Evolutionary conservation across 2,329 filamentous ascomycete genomes (phyloP).

Genomic region (Trichoderma arundinaceum): DNA sequence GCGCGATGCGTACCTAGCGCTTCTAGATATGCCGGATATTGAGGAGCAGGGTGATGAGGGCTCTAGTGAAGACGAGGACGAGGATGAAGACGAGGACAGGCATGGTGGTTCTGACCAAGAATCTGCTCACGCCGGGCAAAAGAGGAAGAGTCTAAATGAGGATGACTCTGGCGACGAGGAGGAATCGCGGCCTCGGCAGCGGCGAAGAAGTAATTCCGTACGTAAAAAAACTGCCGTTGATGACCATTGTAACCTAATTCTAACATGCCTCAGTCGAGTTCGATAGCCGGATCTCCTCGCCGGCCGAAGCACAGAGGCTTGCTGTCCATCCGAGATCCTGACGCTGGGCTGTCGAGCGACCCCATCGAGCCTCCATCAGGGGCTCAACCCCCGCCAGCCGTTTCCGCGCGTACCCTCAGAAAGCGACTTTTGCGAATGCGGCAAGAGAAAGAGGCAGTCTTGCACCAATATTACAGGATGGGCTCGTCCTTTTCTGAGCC

Average conservation of each 20-base stretch:
- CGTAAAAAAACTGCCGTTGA: slow-evolving; percentile 38
- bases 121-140: slow-evolving; percentile 59
- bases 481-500: slow-evolving; percentile 94
- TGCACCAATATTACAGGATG: slow-evolving; percentile 83
- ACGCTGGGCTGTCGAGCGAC: slow-evolving; percentile 55
- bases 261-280: slow-evolving; percentile 58
- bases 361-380: slow-evolving; percentile 61
- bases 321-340: slow-evolving; percentile 58
- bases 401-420: slow-evolving; percentile 74
- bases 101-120: slow-evolving; percentile 49
- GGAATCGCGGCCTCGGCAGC: slow-evolving; percentile 75
- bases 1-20: slow-evolving; percentile 80
- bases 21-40: slow-evolving; percentile 88
- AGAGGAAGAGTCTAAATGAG: slow-evolving; percentile 79
- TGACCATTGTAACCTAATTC: neutral
- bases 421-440: slow-evolving; percentile 76
- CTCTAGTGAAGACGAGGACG: slow-evolving; percentile 58
- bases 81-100: slow-evolving; percentile 53
- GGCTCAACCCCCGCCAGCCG: slow-evolving; percentile 63
- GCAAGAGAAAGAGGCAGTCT: slow-evolving; percentile 74
- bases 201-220: slow-evolving; percentile 88
- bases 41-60: slow-evolving; percentile 75
- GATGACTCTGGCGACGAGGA: slow-evolving; percentile 75
- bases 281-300: slow-evolving; percentile 69
- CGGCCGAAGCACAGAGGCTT: slow-evolving; percentile 66